Percentiles rank a stretch among this genome's conserved stretches.
Conservation (phyloP, 2,329 filamentous ascomycete genomes). For the Cercospora brassicicola region DNA sequence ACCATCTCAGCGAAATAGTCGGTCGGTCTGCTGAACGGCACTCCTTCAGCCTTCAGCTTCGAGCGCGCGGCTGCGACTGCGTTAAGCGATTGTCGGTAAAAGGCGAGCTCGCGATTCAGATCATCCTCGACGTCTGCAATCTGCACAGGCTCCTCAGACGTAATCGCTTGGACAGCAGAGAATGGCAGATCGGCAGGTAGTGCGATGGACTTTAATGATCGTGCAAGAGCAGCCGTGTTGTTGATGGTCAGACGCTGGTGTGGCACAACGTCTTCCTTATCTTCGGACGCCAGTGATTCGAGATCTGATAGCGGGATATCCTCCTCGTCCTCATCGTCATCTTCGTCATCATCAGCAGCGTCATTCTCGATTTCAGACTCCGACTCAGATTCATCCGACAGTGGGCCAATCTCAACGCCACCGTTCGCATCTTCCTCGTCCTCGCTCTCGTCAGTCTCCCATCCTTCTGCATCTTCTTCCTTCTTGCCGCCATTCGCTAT, state of each 20-base stretch:
- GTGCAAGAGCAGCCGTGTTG: slow-evolving; percentile 82
- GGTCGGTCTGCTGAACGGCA: slow-evolving; percentile 81
- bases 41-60: slow-evolving; percentile 76
- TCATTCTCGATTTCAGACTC: slow-evolving; percentile 40
- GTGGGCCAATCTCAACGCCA: slow-evolving; percentile 38
- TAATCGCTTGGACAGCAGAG: slow-evolving; percentile 76
- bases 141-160: slow-evolving; percentile 65
- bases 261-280: slow-evolving; percentile 81
- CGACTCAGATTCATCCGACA: slow-evolving; percentile 40
- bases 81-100: slow-evolving; percentile 85
- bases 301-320: slow-evolving; percentile 89
- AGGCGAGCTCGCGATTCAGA: slow-evolving; percentile 84
- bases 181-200: slow-evolving; percentile 73
- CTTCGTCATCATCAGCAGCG: slow-evolving; percentile 42
- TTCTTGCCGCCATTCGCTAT: slow-evolving; percentile 38
- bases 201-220: slow-evolving; percentile 76
- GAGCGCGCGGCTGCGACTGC: slow-evolving; percentile 71
- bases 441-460: slow-evolving; percentile 36
- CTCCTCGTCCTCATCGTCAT: slow-evolving; percentile 58
- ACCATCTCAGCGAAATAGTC: slow-evolving; percentile 99
- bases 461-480: slow-evolving; percentile 34
- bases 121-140: slow-evolving; percentile 89
- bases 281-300: slow-evolving; percentile 73
- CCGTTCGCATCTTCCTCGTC: slow-evolving; percentile 45
- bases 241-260: slow-evolving; percentile 96